Conservation (phyloP, 225 moss, liverwort and hornwort species). For the Neckera pumila region DNA sequence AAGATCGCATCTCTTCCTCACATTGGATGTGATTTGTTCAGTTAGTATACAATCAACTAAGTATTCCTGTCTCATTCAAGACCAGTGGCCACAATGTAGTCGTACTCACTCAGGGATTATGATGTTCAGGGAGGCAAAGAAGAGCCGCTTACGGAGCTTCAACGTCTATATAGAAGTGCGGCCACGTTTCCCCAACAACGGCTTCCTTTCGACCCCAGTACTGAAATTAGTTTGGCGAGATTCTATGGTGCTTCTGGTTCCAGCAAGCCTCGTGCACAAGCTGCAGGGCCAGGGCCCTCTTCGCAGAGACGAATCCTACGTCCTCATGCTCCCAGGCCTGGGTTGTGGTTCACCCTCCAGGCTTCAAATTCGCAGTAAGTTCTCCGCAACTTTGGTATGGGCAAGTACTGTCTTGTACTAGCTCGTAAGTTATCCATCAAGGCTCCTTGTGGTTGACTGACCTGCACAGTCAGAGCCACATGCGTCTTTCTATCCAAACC, state of each 20-base stretch:
- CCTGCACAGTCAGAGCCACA: background rate
- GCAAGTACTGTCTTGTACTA: background rate
- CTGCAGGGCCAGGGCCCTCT: background rate
- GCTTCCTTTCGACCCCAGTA: slow-evolving; percentile 5
- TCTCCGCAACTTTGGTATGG: background rate
- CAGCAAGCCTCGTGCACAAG: background rate
- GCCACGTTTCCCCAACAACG: slow-evolving; percentile 2
- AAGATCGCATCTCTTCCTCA: background rate
- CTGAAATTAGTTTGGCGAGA: slow-evolving; percentile 13
- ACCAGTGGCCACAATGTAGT: background rate
- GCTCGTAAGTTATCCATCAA: slow-evolving; percentile 7
- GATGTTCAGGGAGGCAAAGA: slow-evolving; percentile 4
- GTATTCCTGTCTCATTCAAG: background rate
- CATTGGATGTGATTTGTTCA: background rate
- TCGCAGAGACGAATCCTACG: slow-evolving; percentile 27
- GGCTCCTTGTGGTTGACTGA: background rate
- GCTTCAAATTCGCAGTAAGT: slow-evolving; percentile 32
- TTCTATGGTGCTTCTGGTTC: background rate
- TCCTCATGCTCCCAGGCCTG: slow-evolving; percentile 19
- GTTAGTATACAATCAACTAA: background rate
- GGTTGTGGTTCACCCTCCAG: slow-evolving; percentile 41
- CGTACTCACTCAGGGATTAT: background rate
- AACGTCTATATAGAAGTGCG: background rate
- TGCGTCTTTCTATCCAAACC: background rate
- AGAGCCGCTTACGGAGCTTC: slow-evolving; percentile 13